These are phyloP conservation scores for Aspergillus amoenus DNA, from an alignment of 2,329 filamentous ascomycete species.

Conservation along the genomic window DNA sequence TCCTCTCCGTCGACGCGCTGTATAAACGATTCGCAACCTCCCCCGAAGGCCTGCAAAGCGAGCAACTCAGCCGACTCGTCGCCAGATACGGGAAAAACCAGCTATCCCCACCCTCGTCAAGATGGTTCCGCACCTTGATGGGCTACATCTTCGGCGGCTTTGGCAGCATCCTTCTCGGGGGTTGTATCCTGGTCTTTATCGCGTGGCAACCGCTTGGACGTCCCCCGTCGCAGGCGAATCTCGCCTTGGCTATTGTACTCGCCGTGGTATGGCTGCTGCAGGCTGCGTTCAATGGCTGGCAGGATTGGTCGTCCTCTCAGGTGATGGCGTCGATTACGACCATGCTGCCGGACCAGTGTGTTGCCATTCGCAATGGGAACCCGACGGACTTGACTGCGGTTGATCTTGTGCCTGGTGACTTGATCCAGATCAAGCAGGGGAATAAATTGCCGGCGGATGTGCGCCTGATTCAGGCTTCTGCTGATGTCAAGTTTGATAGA, in stretches of 20 bases:
- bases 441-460: slow-evolving; percentile 74
- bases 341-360: slow-evolving; percentile 74
- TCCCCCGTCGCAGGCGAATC: slow-evolving; percentile 69
- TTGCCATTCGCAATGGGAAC: slow-evolving; percentile 61
- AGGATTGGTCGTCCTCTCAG: slow-evolving; percentile 73
- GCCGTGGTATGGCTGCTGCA: slow-evolving; percentile 68
- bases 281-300: slow-evolving; percentile 68
- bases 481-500: slow-evolving; percentile 70
- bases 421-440: slow-evolving; percentile 67
- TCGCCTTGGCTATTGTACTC: slow-evolving; percentile 71
- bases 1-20: slow-evolving; percentile 58
- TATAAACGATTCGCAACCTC: slow-evolving; percentile 60
- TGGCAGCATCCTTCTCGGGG: slow-evolving; percentile 67
- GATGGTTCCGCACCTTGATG: slow-evolving; percentile 57
- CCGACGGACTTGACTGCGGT: slow-evolving; percentile 52
- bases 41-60: slow-evolving; percentile 58
- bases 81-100: slow-evolving; percentile 66
- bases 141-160: slow-evolving; percentile 79
- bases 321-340: slow-evolving; percentile 79
- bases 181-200: slow-evolving; percentile 70
- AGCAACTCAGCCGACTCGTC: slow-evolving; percentile 56
- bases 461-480: slow-evolving; percentile 66
- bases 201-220: slow-evolving; percentile 74
- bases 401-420: slow-evolving; percentile 70
- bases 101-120: slow-evolving; percentile 64